These are phyloP conservation scores for Oxyria digyna DNA, from an alignment of 148 eudicot species.

Conservation along the genomic window DNA sequence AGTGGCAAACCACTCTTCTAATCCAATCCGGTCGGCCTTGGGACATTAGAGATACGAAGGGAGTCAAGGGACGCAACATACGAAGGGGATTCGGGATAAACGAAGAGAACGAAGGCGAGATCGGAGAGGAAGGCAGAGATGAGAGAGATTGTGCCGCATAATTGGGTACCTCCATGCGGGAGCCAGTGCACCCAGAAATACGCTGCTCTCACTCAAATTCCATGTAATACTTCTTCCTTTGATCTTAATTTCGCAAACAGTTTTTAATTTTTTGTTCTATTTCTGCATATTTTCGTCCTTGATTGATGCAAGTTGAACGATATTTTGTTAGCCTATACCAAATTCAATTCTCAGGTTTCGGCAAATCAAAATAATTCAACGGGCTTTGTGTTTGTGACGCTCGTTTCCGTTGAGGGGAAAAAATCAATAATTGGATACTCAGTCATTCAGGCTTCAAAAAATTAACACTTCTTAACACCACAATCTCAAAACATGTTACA, in stretches of 20 bases:
- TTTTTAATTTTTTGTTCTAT: not conserved
- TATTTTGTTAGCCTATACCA: not conserved
- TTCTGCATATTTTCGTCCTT: conserved; percentile 6
- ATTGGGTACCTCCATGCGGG: conserved; percentile 87
- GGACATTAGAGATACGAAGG: not conserved
- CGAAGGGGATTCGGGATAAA: not conserved
- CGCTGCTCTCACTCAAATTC: conserved; percentile 87
- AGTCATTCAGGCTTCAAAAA: not conserved
- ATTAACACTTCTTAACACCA: no score
- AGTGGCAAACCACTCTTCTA: conserved; percentile 2
- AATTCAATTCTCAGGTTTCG: not conserved
- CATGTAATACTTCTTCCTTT: conserved; percentile 34
- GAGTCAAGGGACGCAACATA: no score
- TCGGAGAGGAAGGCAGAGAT: conserved; percentile 15
- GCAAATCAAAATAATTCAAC: not conserved
- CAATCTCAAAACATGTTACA: not conserved
- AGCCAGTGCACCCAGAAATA: conserved; percentile 79
- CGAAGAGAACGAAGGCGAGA: not conserved
- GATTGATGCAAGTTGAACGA: not conserved
- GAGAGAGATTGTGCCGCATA: conserved; percentile 48
- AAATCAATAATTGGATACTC: not conserved
- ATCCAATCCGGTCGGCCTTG: not conserved
- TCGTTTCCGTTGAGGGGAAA: not conserved
- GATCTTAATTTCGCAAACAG: not conserved
- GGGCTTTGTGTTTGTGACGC: not conserved